These are phyloP conservation scores for Boletus rubropictus DNA, from an alignment of 768 basidiomycete species.

Conservation along the genomic window DNA sequence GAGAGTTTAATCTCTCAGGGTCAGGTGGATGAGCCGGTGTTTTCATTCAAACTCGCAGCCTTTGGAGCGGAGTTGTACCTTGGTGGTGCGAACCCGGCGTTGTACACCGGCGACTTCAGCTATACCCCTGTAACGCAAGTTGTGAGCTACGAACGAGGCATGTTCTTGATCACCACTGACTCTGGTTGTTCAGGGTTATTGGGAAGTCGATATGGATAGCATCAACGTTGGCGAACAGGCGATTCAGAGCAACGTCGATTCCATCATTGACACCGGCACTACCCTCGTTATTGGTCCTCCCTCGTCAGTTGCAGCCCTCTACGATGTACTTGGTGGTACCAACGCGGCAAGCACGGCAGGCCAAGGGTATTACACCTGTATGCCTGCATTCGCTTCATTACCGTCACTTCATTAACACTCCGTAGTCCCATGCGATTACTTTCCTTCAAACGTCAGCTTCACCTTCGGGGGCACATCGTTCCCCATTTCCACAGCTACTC, in stretches of 20 bases:
- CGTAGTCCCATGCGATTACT: conserved; percentile 28
- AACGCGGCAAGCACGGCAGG: conserved; percentile 16
- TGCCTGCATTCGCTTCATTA: conserved; percentile 10
- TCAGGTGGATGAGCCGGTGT: conserved; percentile 29
- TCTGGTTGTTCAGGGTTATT: conserved; percentile 9
- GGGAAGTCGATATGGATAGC: conserved; percentile 16
- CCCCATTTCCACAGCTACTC: conserved; percentile 24
- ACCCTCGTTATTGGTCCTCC: conserved; percentile 8
- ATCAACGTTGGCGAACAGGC: neutral
- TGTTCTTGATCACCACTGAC: neutral
- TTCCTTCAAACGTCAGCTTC: conserved; percentile 24
- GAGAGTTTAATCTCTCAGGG: conserved; percentile 37
- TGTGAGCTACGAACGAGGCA: neutral
- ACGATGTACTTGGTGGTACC: conserved; percentile 22
- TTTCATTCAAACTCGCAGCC: conserved; percentile 44
- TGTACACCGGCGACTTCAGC: conserved; percentile 43
- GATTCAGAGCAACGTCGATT: conserved; percentile 4
- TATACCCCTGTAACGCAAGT: conserved; percentile 16
- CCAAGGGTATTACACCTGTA: conserved; percentile 31
- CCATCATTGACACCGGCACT: conserved; percentile 22
- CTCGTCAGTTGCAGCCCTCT: conserved; percentile 14
- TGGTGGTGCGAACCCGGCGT: conserved; percentile 42
- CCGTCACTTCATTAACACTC: neutral
- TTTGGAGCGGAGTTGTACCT: conserved; percentile 43
- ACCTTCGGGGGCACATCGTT: conserved; percentile 35